Conservation (phyloP, 2,329 filamentous ascomycete species). For the Ascochyta viciae-villosae region DNA sequence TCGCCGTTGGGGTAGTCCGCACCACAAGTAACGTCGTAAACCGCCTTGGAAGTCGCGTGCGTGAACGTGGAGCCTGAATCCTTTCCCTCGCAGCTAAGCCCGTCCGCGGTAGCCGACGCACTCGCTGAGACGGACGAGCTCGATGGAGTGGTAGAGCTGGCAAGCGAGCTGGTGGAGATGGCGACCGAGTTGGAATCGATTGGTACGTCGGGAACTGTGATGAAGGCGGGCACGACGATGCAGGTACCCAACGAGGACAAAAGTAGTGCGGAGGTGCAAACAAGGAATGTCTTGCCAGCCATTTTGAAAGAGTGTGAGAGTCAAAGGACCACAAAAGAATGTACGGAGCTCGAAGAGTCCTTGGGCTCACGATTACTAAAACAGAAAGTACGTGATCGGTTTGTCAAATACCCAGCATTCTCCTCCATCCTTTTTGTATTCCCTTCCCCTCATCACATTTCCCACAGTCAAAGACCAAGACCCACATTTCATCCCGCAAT, state of each 20-base stretch:
- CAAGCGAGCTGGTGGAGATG: neutral
- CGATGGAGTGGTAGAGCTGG: neutral
- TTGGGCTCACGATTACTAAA: neutral
- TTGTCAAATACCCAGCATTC: neutral
- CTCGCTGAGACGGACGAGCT: neutral
- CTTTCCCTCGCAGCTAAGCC: neutral
- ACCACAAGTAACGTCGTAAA: constrained; percentile 2
- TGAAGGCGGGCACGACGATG: too few species aligned
- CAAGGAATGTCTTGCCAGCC: neutral
- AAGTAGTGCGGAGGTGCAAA: neutral
- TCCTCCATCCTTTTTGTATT: neutral
- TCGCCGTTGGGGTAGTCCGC: constrained; percentile 1
- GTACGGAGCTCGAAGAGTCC: neutral
- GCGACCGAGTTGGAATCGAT: too few species aligned
- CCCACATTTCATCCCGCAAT: neutral
- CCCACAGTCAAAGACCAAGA: neutral
- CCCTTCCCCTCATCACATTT: neutral
- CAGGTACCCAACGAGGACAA: neutral
- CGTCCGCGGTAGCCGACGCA: neutral
- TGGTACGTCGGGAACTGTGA: too few species aligned
- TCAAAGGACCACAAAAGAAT: neutral
- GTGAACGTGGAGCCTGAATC: neutral
- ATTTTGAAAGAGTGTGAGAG: neutral
- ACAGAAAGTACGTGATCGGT: neutral
- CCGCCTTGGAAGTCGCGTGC: neutral